phyloP scores from a whole-genome alignment of 768 basidiomycete species.

The Floccularia luteovirens region DNA sequence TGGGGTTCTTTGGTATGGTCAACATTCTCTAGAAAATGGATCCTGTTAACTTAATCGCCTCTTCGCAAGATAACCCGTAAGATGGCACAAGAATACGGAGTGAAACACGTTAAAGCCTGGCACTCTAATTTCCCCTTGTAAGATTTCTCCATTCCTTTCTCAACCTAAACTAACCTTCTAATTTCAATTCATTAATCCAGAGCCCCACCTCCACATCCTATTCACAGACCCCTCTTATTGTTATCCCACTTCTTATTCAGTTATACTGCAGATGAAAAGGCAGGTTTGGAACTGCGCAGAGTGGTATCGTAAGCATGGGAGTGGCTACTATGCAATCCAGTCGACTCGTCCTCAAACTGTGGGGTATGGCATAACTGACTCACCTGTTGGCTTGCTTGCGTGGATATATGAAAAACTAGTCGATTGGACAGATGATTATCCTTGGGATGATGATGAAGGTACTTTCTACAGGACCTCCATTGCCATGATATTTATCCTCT shows the following conservation, averaged over 20 bases:
- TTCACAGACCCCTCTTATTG: conserved; percentile 14
- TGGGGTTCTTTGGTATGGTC: conserved; percentile 34
- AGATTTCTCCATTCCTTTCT: conserved; percentile 7
- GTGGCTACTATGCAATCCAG: conserved; percentile 32
- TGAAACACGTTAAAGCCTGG: conserved; percentile 39
- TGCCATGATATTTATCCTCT: conserved; percentile 4
- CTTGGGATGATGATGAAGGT: conserved; percentile 52
- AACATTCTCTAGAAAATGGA: no score
- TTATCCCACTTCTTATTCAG: conserved; percentile 18
- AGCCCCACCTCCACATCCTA: conserved; percentile 11
- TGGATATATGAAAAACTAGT: conserved; percentile 48
- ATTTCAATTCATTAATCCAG: conserved; percentile 10
- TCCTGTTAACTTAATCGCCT: no score
- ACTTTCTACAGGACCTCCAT: conserved; percentile 1
- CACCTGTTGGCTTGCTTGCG: conserved; percentile 44
- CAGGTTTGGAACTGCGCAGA: conserved; percentile 17
- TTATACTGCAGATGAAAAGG: conserved; percentile 23
- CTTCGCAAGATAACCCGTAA: conserved; percentile 14
- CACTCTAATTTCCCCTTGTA: conserved; percentile 42
- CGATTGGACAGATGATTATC: conserved; percentile 40
- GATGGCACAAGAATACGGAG: conserved; percentile 28
- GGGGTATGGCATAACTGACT: conserved; percentile 48
- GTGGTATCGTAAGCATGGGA: conserved; percentile 18
- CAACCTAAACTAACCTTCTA: not conserved
- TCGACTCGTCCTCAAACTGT: conserved; percentile 44